Evolutionary conservation across 1,139 yeast genomes (phyloP), one percentile per base, ranked within the genome.

Genomic region (Hemisphaericaspora lyxosophila): DNA sequence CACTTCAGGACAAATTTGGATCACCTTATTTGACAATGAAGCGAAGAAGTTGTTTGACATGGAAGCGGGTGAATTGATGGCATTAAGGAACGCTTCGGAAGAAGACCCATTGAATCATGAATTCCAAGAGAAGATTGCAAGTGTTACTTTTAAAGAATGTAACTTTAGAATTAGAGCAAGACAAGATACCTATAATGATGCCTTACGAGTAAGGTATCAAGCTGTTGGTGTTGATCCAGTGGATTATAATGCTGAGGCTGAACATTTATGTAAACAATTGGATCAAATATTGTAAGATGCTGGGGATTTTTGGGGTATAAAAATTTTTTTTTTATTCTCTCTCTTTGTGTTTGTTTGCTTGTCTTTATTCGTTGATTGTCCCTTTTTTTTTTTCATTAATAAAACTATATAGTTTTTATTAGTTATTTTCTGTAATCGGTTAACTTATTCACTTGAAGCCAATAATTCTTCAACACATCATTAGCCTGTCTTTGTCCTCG

Each of bases 1-100:
- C 60, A 71, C 74, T 44, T 74, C 95, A 3, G 95, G 90, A 18
- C 92, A 85, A 59, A 64, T 89, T 45, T 89, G 97, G 96, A 67
- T 86, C 25, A 84, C 95, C 0, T 70, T 86, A 40, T 94, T 94
- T 56, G 96, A 92, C 58, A 92, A 84, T 25, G 85, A 84, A 48
- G 97, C 95, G 1, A 72, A 70, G 34, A 69, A 70, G 47, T 62
- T 94, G 34, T 64, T 92, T 39, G 92, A 89, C 3, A 63, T 71
- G 32, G 63, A 79, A 24, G 98, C 97, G 1, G 72, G 77, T 33
- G 88, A 85, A 34, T 63, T 90, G 45, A 62, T 74, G 39, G 67
- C 68, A 33, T 54, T 80, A 47, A 75, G 75, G 53, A 74, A 73
- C 16, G 70, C 57, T 13, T 53, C 56, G 20, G 58, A 48, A 24